phyloP scores from a whole-genome alignment of 2,329 filamentous ascomycete genomes.

The Hymenoscyphus linearis region DNA sequence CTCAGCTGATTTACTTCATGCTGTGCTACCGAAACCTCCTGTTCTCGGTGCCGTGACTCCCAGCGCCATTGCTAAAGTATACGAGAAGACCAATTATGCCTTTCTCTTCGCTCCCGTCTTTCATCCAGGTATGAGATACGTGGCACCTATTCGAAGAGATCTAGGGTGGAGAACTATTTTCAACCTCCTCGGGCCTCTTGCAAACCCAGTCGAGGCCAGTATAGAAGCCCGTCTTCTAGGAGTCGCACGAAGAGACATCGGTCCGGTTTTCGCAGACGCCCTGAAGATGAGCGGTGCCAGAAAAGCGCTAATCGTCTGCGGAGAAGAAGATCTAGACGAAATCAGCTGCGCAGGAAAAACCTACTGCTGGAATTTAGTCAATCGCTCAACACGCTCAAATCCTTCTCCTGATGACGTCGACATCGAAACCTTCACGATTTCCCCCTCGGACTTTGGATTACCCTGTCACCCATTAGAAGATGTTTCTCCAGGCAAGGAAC shows the following conservation, averaged over 20 bases:
- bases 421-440: constrained; percentile 71
- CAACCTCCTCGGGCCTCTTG: constrained; percentile 88
- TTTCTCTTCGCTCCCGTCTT: constrained; percentile 96
- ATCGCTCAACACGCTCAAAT: constrained; percentile 38
- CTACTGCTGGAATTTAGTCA: constrained; percentile 77
- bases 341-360: constrained; percentile 86
- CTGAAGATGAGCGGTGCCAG: constrained; percentile 67
- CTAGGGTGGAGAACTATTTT: constrained; percentile 95
- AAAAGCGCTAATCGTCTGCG: constrained; percentile 89
- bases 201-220: constrained; percentile 79
- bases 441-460: constrained; percentile 84
- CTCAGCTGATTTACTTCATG: constrained; percentile 83
- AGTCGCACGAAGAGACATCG: constrained; percentile 81
- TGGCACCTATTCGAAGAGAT: constrained; percentile 78
- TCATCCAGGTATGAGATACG: constrained; percentile 90
- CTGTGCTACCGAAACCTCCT: constrained; percentile 66
- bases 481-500: constrained; percentile 81
- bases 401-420: constrained; percentile 40
- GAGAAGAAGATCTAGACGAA: constrained; percentile 92
- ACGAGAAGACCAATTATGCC: constrained; percentile 79
- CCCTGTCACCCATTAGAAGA: constrained; percentile 65
- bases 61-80: constrained; percentile 64
- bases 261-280: constrained; percentile 83
- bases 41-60: constrained; percentile 71
- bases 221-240: constrained; percentile 92